Evolutionary conservation across 352 stramenopile genomes (phyloP).

Genomic region (Paralagenidium karlingii): DNA sequence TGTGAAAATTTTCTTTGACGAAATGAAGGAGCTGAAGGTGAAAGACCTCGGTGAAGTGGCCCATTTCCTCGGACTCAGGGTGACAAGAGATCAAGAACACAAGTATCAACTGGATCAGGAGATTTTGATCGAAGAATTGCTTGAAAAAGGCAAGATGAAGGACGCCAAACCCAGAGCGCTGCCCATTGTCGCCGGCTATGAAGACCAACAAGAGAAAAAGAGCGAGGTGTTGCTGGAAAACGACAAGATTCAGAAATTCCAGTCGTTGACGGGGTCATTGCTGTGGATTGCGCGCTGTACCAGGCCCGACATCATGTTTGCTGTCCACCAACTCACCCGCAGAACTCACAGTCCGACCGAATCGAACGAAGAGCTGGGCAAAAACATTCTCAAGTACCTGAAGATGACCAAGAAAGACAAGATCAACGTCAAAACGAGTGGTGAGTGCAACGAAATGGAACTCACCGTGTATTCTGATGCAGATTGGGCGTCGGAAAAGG

Average conservation of each 20-base stretch:
- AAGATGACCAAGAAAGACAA: constrained; percentile 6
- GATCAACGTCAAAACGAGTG: constrained; percentile 1
- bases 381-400: constrained; percentile 11
- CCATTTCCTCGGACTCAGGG: background rate
- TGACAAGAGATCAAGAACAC: background rate
- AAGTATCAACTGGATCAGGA: background rate
- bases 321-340: constrained; percentile 8
- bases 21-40: background rate
- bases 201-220: constrained; percentile 2
- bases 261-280: constrained; percentile 16
- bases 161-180: background rate
- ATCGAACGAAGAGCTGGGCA: constrained; percentile 5
- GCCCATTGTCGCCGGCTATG: background rate
- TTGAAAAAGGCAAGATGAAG: background rate
- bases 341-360: constrained; percentile 3
- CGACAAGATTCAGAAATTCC: constrained; percentile 8
- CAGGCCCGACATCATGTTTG: constrained; percentile 12
- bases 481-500: constrained; percentile 10
- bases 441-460: background rate
- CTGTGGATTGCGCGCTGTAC: constrained; percentile 15
- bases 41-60: background rate
- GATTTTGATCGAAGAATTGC: background rate
- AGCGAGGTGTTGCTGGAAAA: constrained; percentile 3
- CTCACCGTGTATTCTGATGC: constrained; percentile 7
- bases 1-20: background rate